Conservation (phyloP, 352 stramenopile genomes). For the Pythium myriotylum region DNA sequence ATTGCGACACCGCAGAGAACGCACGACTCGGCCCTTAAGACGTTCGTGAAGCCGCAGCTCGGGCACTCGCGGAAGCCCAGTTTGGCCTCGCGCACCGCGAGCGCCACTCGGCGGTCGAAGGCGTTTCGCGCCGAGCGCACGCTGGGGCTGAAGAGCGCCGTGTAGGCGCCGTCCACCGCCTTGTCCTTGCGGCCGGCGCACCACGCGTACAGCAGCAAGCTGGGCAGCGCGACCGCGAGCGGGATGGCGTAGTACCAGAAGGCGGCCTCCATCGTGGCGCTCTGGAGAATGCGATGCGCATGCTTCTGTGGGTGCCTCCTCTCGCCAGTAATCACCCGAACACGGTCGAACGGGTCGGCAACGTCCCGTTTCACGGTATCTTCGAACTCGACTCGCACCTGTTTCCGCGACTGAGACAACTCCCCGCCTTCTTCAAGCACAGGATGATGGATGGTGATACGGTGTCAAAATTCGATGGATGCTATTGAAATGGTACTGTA, state of each 20-base stretch:
- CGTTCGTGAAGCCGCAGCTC: constrained; percentile 10
- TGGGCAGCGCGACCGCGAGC: neutral
- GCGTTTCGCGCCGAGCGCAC: constrained; percentile 6
- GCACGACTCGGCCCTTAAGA: neutral
- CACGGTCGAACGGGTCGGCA: no score
- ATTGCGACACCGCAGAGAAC: constrained; percentile 1
- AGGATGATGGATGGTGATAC: no score
- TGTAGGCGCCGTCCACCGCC: neutral
- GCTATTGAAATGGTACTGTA: no score
- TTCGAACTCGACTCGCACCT: no score
- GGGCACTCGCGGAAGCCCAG: neutral
- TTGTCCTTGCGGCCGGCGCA: neutral
- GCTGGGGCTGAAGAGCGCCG: constrained; percentile 9
- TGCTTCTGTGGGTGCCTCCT: no score
- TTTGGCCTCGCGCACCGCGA: constrained; percentile 13
- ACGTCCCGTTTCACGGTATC: no score
- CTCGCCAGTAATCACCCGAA: no score
- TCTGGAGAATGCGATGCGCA: no score
- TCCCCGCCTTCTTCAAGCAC: no score
- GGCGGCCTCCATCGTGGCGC: neutral
- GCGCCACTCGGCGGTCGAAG: constrained; percentile 8
- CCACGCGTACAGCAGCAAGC: neutral
- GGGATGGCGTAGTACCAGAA: constrained; percentile 4
- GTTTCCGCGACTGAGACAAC: no score
- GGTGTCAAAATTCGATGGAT: no score